A percentile compares a stretch with the other conserved stretches of the same genome.
phyloP scores from a whole-genome alignment of 768 basidiomycete species.

The Aureoboletus auriporus region DNA sequence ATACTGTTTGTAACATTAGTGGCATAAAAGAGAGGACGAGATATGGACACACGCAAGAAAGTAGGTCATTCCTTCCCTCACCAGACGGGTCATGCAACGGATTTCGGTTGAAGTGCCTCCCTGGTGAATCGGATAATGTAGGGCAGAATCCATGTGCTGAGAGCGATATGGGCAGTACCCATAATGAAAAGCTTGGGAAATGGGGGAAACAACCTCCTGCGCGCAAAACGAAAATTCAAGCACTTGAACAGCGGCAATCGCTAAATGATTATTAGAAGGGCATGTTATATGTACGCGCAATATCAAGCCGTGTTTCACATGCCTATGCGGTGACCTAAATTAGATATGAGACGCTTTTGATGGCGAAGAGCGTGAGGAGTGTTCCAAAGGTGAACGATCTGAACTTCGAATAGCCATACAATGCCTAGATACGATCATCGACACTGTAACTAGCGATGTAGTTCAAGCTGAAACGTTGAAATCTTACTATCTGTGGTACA shows the following conservation, averaged over 20 bases:
- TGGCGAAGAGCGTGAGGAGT: background rate
- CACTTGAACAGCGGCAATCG: background rate
- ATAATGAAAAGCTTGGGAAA: too few species aligned
- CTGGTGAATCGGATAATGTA: too few species aligned
- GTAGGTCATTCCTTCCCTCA: background rate
- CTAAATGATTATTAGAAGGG: background rate
- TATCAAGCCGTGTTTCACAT: background rate
- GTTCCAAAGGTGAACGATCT: background rate
- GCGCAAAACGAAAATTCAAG: background rate
- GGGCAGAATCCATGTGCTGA: background rate
- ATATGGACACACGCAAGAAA: background rate
- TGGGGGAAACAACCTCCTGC: background rate
- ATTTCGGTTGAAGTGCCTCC: background rate
- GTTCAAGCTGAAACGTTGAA: too few species aligned
- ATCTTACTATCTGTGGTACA: too few species aligned
- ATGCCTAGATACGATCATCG: background rate
- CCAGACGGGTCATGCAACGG: background rate
- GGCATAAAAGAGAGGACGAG: too few species aligned
- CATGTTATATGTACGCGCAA: too few species aligned
- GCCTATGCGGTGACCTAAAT: background rate
- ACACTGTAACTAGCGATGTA: background rate
- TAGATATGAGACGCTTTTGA: background rate
- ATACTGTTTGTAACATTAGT: background rate
- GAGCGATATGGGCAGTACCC: background rate
- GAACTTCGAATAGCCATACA: background rate